Evolutionary conservation across 768 basidiomycete genomes (phyloP).

Genomic region (Suillus subalutaceus): DNA sequence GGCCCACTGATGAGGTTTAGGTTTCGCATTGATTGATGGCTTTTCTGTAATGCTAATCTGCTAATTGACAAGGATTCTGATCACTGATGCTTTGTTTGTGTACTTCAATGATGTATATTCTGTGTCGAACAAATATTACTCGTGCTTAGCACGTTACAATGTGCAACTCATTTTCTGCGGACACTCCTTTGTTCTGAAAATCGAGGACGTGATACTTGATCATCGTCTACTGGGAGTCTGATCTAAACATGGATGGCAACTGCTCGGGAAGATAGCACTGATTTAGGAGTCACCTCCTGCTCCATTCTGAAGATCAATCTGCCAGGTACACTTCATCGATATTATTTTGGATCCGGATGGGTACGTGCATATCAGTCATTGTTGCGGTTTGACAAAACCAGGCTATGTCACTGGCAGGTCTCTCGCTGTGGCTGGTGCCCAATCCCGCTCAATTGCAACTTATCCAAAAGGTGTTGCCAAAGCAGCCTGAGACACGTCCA

Average conservation of each 20-base stretch:
- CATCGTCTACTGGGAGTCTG: not conserved
- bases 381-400: slow-evolving; percentile 25
- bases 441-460: slow-evolving; percentile 41
- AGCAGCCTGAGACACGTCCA: slow-evolving; percentile 17
- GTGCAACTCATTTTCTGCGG: not conserved
- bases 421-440: slow-evolving; percentile 76
- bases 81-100: not conserved
- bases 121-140: slow-evolving; percentile 1
- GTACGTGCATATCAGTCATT: not conserved
- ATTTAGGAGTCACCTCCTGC: not conserved
- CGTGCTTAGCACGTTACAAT: not conserved
- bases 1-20: slow-evolving; percentile 18
- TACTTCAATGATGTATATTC: slow-evolving; percentile 1
- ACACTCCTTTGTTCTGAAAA: slow-evolving; percentile 6
- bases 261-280: not conserved
- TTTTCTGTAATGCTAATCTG: not conserved
- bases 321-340: not conserved
- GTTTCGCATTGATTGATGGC: not conserved
- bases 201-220: not conserved
- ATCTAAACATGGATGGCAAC: not conserved
- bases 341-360: not conserved
- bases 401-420: slow-evolving; percentile 39
- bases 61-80: not conserved
- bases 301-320: not conserved
- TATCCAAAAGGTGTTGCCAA: slow-evolving; percentile 53